Conservation (phyloP, 2,329 filamentous ascomycete genomes). For the Paramyrothecium sp. region DNA sequence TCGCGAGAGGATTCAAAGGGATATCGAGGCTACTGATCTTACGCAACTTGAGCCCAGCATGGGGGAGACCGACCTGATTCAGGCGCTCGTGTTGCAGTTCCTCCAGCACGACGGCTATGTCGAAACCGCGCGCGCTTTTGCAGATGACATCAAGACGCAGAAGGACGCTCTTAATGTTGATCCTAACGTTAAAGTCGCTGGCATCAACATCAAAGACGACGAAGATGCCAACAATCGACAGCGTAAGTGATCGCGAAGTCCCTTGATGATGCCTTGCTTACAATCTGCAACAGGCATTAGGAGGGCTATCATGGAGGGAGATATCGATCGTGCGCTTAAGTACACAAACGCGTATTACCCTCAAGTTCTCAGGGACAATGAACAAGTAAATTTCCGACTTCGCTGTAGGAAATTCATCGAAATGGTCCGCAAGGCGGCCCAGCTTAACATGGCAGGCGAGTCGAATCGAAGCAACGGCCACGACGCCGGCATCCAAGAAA, state of each 20-base stretch:
- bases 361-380: constrained; percentile 74
- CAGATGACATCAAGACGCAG: constrained; percentile 74
- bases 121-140: constrained; percentile 87
- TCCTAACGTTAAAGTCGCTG: constrained; percentile 48
- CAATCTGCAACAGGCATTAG: constrained; percentile 65
- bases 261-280: not conserved
- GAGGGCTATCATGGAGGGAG: constrained; percentile 81
- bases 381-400: constrained; percentile 83
- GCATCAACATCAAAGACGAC: constrained; percentile 73
- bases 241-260: constrained; percentile 49
- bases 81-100: constrained; percentile 81
- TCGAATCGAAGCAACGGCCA: constrained; percentile 43
- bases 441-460: constrained; percentile 53
- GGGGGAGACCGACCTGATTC: constrained; percentile 75
- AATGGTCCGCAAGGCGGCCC: constrained; percentile 77
- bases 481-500: constrained; percentile 53
- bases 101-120: constrained; percentile 94
- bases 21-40: constrained; percentile 60
- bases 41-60: constrained; percentile 60
- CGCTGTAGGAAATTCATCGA: constrained; percentile 92
- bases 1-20: constrained; percentile 53
- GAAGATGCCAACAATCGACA: constrained; percentile 84
- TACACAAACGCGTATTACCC: constrained; percentile 78
- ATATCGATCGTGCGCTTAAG: constrained; percentile 88
- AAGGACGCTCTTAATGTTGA: constrained; percentile 66